Conservation (phyloP, 2,329 filamentous ascomycete species). For the Sporothrix inflata region DNA sequence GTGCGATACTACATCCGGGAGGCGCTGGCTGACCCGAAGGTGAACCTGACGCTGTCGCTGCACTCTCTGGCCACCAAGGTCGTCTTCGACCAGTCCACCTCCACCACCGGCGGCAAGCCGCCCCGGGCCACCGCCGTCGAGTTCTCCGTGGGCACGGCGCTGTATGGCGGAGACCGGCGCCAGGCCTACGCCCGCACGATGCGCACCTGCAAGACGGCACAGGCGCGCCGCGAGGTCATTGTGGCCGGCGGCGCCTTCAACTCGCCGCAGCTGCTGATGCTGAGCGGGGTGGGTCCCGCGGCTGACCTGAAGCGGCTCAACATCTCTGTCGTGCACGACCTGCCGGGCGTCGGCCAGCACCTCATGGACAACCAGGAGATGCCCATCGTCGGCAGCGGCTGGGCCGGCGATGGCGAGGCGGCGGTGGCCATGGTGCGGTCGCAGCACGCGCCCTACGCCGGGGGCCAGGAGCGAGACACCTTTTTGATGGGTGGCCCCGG, state of each 20-base stretch:
- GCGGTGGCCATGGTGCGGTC: neutral
- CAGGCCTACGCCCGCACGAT: neutral
- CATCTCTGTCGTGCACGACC: slow-evolving; percentile 51
- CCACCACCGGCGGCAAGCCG: neutral
- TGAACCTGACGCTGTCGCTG: neutral
- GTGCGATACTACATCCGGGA: neutral
- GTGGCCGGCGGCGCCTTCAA: slow-evolving; percentile 55
- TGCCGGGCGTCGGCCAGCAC: slow-evolving; percentile 55
- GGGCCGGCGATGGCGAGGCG: slow-evolving; percentile 51
- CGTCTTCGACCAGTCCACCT: neutral
- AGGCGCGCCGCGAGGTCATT: slow-evolving; percentile 50
- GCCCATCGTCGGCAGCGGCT: slow-evolving; percentile 39
- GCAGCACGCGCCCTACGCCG: neutral
- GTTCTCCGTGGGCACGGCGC: neutral
- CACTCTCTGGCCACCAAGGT: neutral
- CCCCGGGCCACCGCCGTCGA: neutral
- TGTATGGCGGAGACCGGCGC: neutral
- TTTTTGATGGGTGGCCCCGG: slow-evolving; percentile 51
- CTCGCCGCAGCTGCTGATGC: slow-evolving; percentile 55
- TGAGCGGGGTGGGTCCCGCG: slow-evolving; percentile 36
- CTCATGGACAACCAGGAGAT: slow-evolving; percentile 51
- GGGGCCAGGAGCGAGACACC: neutral
- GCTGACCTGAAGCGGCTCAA: slow-evolving; percentile 46
- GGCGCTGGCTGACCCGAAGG: neutral
- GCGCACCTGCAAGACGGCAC: neutral